phyloP scores from a whole-genome alignment of 257 asterid genomes.

The Coffea canephora region DNA sequence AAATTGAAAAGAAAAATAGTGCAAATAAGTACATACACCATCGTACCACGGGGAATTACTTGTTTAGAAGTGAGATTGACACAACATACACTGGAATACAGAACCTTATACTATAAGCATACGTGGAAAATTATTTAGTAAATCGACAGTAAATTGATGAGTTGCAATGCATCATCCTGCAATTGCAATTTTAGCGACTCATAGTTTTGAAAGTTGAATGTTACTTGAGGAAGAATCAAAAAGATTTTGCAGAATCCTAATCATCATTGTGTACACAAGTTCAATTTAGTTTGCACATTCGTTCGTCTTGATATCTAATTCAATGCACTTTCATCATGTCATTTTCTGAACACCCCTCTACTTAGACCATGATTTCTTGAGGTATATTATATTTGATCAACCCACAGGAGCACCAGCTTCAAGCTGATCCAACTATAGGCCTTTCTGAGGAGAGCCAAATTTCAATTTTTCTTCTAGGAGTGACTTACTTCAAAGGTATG shows the following conservation, averaged over 20 bases:
- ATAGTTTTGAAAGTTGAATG: background rate
- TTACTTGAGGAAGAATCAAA: background rate
- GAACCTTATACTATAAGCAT: background rate
- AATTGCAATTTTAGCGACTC: background rate
- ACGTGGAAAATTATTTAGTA: background rate
- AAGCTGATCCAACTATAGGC: background rate
- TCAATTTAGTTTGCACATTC: background rate
- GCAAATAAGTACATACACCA: background rate
- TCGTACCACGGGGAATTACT: background rate
- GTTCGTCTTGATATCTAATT: too few species aligned
- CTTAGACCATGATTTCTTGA: background rate
- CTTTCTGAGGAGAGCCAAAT: background rate
- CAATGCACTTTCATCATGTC: background rate
- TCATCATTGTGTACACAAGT: background rate
- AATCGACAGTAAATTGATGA: background rate
- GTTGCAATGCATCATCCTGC: background rate
- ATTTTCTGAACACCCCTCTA: too few species aligned
- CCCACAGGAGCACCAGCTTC: background rate
- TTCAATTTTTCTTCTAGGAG: background rate
- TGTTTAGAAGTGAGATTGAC: background rate
- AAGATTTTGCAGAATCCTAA: background rate
- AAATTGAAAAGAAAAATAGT: background rate
- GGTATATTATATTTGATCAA: background rate
- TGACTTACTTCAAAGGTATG: background rate
- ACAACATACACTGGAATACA: too few species aligned